Base-by-base conservation (phyloP, 116 monocot genomes). In the Trichopus zeylanicus region DNA sequence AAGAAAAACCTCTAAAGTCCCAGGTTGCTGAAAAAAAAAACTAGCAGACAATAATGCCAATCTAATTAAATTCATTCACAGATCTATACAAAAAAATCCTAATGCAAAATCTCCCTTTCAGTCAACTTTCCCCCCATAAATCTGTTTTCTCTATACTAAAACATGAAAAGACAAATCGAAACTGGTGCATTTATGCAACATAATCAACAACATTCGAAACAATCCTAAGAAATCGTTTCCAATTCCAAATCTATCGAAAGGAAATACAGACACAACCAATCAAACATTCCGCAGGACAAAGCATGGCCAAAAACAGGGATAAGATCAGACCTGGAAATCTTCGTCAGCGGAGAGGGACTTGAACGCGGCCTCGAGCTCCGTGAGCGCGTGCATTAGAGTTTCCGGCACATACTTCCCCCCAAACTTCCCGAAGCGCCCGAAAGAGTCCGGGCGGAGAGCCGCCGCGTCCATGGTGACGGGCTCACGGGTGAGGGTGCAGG, bases 361-460 rank as follows among this genome's bases (percentile, higher is more conserved):
- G 52, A 77, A 72, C 6, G 77, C 77, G 38, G 16, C 27, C 62
- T 77, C 77, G 15, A 77, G 62, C 51, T 77, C 77, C n/a, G 67
- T 48, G 42, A 77, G 77, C 5, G 77, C 77, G 16, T 71, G 38
- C 72, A 77, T 77, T 2, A 77, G 67, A 12, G 77, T 77, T 56
- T 77, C 77, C 22, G 77, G 77, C 32, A 77, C 77, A 42, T 77
- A 77, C 77, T 77, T 77, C 6, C 77, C 77, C 21, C 77, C 77
- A 11, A 77, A 77, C 47, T 56, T 32, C 18, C 77, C 77, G 33
- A 77, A 77, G 29, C 77, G 53, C 1, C 77, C 77, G 13, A 67
- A 71, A 5, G 56, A 11, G 49, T 75, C 75, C 1, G 75, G 75
- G 30, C 75, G 26, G 37, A 33, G 47, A 0, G 29, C 49, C 9